Base-by-base conservation (phyloP, 768 basidiomycete species). In the Leccinum fibrillosum region DNA sequence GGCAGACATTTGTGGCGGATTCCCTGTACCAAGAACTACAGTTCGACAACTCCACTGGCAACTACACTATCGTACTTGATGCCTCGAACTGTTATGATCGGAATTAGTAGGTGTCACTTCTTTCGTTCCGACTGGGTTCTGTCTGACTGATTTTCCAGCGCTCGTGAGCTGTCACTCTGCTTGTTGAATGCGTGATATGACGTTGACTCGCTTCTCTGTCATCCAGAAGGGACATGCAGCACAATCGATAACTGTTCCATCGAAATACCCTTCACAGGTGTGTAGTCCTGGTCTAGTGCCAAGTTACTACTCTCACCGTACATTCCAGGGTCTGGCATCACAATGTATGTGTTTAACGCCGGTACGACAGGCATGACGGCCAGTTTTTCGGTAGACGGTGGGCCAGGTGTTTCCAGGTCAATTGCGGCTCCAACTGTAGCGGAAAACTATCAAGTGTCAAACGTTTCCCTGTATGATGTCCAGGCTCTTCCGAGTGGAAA, bases 351-450 rank as follows among this genome's bases (percentile, higher is more conserved):
- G 25, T 66, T 56, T 30, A 64, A 47, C 7, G 67, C 67, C 4
- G 69, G 68, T 1, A 62, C 69, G 69, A 62, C 58, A 8, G 69
- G 69, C 53, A 64, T 63, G 53, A 51, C 62, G 10, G 68, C 64
- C 54, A 66, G 57, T 49, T 69, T 66, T 57, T 55, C 62, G 11
- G 28, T 69, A 39, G 65, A 69, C 12, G 56, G 55, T 21, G 52
- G 57, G 15, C 2, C 56, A 32, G 48, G 58, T 5, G 35, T 51
- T 23, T 23, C 62, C 23, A 58, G 23, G 5, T 28, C 59, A n/a
- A 56, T 39, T 12, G 13, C 44, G 0, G 13, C 32, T 0, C 67
- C 69, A 0, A 55, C 52, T 32, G 10, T 34, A 13, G 58, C 67
- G 2, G 53, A 17, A 1, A 58, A 17, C 26, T 71, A 51, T 45